Percentiles rank a stretch among this genome's conserved stretches.
Conservation (phyloP, 2,329 filamentous ascomycete species). For the Nothophoma quercina region DNA sequence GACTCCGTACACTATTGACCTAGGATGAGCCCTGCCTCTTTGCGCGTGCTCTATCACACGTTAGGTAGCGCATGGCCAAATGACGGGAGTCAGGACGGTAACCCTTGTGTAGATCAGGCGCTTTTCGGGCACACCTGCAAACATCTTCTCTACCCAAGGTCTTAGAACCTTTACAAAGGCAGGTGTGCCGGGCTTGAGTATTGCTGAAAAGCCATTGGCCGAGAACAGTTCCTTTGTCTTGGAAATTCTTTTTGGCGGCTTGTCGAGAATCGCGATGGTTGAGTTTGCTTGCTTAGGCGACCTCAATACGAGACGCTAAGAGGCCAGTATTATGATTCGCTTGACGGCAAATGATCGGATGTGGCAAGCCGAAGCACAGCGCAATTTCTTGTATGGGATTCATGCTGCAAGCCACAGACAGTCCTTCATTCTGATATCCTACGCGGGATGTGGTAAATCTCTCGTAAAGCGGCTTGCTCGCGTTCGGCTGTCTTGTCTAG, state of each 20-base stretch:
- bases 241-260: constrained; percentile 16
- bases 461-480: constrained; percentile 5
- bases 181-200: constrained; percentile 10
- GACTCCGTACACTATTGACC: constrained; percentile 16
- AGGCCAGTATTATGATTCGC: constrained; percentile 16
- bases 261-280: constrained; percentile 15
- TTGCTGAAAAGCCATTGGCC: background rate
- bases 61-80: constrained; percentile 16
- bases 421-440: background rate
- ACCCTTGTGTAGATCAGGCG: constrained; percentile 19
- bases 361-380: constrained; percentile 6
- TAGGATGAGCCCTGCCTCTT: constrained; percentile 18
- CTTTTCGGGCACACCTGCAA: constrained; percentile 12
- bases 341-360: constrained; percentile 4
- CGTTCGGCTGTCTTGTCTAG: constrained; percentile 13
- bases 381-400: constrained; percentile 5
- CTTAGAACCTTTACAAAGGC: background rate
- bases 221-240: constrained; percentile 5
- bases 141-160: constrained; percentile 2
- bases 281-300: constrained; percentile 15
- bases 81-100: constrained; percentile 14
- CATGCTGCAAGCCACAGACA: constrained; percentile 2
- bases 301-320: constrained; percentile 19
- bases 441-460: background rate
- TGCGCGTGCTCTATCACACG: constrained; percentile 16